Base-by-base conservation (phyloP, 164 flowering plant genomes). In the Stephania yunnanensis region DNA sequence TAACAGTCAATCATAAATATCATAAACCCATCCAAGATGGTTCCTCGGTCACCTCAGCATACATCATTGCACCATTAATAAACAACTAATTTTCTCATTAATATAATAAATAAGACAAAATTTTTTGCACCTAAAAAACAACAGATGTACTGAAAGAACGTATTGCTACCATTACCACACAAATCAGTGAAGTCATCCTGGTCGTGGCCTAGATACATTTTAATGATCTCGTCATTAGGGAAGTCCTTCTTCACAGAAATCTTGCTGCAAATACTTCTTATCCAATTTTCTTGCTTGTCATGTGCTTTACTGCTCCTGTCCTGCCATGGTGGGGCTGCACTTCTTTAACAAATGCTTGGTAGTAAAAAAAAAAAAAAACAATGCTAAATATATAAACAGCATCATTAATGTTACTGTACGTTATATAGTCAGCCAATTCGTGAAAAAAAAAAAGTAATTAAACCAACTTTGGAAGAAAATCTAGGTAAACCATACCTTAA, bases 141-240 rank as follows among this genome's bases (percentile, higher is more conserved):
- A 17, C 5, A 58, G 13, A 58, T 58, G 12, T 50, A 50, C 55
- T 5, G 64, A 58, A 19, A 58, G 19, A 58, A 58, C 13, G 5
- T 15, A 58, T 13, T 19, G 19, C 64, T 15, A 15, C 64, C 15
- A 17, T 15, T 19, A 15, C 64, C 64, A 58, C 17, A 58, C 20
- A 58, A 75, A 46, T 72, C 63, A 80, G 69, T 71, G 65, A 84
- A 83, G 70, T 72, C 64, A 71, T 87, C 84, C 74, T 88, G 77
- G 78, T 83, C 81, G 67, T 76, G 75, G 75, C 81, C 75, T 74
- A 91, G 71, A 80, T 89, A 94, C 89, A 96, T 85, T 68, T 89
- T 81, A 68, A 89, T 81, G 48, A 96, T 92, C 81, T 92, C 88
- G 25, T 80, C 75, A 72, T 89, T 91, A 64, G 97, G 98, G 67